These are phyloP conservation scores for Solanum boliviense DNA, from an alignment of 257 asterid genomes.

Conservation along the genomic window DNA sequence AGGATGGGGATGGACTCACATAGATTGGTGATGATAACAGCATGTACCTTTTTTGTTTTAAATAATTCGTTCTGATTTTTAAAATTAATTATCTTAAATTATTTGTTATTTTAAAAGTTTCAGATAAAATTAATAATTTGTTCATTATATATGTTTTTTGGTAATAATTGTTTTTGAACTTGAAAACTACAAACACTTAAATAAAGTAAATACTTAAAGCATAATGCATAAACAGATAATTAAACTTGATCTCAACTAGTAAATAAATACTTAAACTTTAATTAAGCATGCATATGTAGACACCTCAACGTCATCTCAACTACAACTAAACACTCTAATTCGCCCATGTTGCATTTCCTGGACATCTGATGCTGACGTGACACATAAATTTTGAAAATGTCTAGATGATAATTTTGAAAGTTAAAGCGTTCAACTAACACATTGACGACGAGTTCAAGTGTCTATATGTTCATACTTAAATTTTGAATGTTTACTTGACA, in stretches of 20 bases:
- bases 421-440: background rate
- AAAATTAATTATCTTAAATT: background rate
- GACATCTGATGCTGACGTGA: background rate
- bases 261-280: background rate
- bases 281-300: background rate
- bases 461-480: background rate
- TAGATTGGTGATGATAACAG: background rate
- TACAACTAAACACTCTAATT: background rate
- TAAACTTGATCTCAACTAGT: background rate
- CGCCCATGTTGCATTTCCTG: background rate
- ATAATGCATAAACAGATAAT: background rate
- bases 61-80: background rate
- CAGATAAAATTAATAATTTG: background rate
- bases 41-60: background rate
- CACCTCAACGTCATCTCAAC: background rate
- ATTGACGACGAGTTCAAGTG: background rate
- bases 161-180: background rate
- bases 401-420: background rate
- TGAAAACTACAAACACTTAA: background rate
- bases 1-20: background rate
- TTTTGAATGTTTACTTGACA: too few species aligned
- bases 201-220: background rate
- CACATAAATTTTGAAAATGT: background rate
- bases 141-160: background rate
- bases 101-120: background rate